Conservation (phyloP, 345 rosid genomes). For the Hibiscus syriacus region DNA sequence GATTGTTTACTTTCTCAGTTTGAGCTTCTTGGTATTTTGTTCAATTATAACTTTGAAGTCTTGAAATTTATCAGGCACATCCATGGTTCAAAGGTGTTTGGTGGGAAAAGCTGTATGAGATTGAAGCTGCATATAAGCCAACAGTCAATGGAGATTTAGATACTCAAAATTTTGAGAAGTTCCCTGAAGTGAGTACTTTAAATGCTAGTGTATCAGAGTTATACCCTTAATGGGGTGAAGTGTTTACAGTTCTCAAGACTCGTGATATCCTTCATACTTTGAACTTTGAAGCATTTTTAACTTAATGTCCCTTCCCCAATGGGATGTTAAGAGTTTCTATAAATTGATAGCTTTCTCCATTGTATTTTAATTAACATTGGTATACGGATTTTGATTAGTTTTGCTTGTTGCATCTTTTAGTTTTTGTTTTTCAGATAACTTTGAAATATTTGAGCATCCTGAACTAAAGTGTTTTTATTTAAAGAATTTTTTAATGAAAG, state of each 20-base stretch:
- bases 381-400: neutral
- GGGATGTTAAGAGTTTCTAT: neutral
- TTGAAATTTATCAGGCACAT: slow-evolving; percentile 49
- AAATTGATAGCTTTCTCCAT: neutral
- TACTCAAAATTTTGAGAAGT: slow-evolving; percentile 96
- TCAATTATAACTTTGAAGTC: slow-evolving; percentile 3
- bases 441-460: neutral
- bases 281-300: neutral
- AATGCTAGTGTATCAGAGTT: neutral
- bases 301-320: neutral
- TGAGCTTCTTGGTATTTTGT: slow-evolving; percentile 7
- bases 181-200: slow-evolving; percentile 77
- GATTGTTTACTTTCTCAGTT: slow-evolving; percentile 1
- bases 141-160: slow-evolving; percentile 81
- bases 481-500: neutral
- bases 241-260: neutral
- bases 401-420: neutral
- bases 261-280: neutral
- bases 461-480: neutral
- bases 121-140: slow-evolving; percentile 82
- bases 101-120: slow-evolving; percentile 89
- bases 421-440: neutral
- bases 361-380: neutral
- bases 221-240: neutral
- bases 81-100: slow-evolving; percentile 70